phyloP scores from a whole-genome alignment of 139 green algal species.

The Chara braunii region DNA sequence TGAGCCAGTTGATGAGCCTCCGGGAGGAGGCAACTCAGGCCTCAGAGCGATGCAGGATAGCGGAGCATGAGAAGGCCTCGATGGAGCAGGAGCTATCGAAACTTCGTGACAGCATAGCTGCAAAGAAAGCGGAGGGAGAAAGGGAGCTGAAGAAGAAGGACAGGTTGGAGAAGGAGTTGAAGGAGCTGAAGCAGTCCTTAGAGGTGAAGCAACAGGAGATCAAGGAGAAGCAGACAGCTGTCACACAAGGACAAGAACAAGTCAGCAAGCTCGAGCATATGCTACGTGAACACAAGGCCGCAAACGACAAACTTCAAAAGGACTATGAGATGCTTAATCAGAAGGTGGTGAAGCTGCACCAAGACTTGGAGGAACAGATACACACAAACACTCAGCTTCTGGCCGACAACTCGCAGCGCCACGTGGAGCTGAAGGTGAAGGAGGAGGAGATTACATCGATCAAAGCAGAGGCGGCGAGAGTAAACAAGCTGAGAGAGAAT shows the following conservation, averaged over 20 bases:
- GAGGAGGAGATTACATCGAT: slow-evolving; percentile 63
- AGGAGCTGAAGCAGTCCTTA: slow-evolving; percentile 13
- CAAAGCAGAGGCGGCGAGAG: slow-evolving; percentile 57
- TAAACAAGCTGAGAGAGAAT: slow-evolving; percentile 50
- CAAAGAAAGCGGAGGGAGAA: slow-evolving; percentile 67
- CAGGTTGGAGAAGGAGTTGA: slow-evolving; percentile 62
- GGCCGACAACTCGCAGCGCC: slow-evolving; percentile 69
- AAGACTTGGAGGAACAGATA: slow-evolving; percentile 80
- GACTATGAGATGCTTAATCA: slow-evolving; percentile 78
- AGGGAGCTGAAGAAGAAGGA: slow-evolving; percentile 56
- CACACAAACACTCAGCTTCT: slow-evolving; percentile 78
- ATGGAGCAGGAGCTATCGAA: slow-evolving; percentile 58
- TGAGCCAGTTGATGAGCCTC: slow-evolving; percentile 54
- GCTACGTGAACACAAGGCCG: slow-evolving; percentile 56
- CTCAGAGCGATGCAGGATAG: slow-evolving; percentile 55
- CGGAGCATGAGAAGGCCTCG: slow-evolving; percentile 57
- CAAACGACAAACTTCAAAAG: slow-evolving; percentile 68
- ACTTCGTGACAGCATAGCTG: slow-evolving; percentile 53
- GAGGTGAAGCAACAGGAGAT: slow-evolving; percentile 58
- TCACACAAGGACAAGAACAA: slow-evolving; percentile 51
- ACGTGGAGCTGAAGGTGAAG: slow-evolving; percentile 75
- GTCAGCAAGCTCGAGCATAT: slow-evolving; percentile 53
- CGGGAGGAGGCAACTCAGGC: slow-evolving; percentile 55
- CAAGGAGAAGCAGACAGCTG: slow-evolving; percentile 55
- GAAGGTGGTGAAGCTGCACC: slow-evolving; percentile 76